phyloP scores from a whole-genome alignment of 164 flowering plant species.

The Annona squamosa region DNA sequence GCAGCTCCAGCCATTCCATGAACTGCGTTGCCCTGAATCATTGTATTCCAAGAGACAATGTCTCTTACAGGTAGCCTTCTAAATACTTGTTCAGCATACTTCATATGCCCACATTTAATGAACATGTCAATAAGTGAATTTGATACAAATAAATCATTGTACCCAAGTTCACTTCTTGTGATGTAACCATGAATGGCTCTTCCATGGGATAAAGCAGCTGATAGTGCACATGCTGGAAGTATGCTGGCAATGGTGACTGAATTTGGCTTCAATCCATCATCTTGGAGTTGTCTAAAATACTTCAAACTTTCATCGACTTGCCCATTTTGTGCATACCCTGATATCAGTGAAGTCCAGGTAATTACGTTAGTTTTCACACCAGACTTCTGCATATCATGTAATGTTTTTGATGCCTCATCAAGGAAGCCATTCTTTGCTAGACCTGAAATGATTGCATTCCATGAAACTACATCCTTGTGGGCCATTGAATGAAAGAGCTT shows the following conservation, averaged over 20 bases:
- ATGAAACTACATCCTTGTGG: slow-evolving; percentile 19
- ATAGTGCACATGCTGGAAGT: slow-evolving; percentile 27
- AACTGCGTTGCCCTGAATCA: slow-evolving; percentile 21
- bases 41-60: slow-evolving; percentile 26
- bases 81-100: slow-evolving; percentile 20
- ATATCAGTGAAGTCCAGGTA: slow-evolving; percentile 29
- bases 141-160: slow-evolving; percentile 14
- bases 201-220: slow-evolving; percentile 22
- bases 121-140: slow-evolving; percentile 28
- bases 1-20: slow-evolving; percentile 22
- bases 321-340: slow-evolving; percentile 24
- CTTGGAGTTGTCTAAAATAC: slow-evolving; percentile 21
- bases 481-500: slow-evolving; percentile 20
- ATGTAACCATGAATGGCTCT: slow-evolving; percentile 21
- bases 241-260: slow-evolving; percentile 25
- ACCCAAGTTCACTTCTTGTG: slow-evolving; percentile 16
- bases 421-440: slow-evolving; percentile 22
- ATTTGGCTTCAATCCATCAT: slow-evolving; percentile 22
- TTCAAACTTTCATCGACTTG: slow-evolving; percentile 20
- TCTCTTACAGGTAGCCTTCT: slow-evolving; percentile 12
- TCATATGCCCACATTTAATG: slow-evolving; percentile 21
- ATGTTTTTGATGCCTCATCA: slow-evolving; percentile 17
- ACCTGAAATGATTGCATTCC: slow-evolving; percentile 25
- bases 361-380: slow-evolving; percentile 19
- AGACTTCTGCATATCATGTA: slow-evolving; percentile 21